A percentile compares a stretch with the other conserved stretches of the same genome.
Evolutionary conservation across 768 basidiomycete species (phyloP).

Genomic region (Rhizopogon roseolus): DNA sequence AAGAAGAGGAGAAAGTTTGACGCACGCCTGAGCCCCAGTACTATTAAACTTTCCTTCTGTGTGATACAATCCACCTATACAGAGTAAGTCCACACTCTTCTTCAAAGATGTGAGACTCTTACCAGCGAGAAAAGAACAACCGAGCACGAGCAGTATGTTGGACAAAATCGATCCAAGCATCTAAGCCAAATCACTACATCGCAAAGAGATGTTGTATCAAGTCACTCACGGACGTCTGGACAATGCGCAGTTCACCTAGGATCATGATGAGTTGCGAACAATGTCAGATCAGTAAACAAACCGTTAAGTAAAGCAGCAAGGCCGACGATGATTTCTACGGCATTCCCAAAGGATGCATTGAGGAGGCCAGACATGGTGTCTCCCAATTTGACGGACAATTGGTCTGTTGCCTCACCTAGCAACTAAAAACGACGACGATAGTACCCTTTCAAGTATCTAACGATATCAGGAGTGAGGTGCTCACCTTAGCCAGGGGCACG

Average conservation of each 20-base stretch:
- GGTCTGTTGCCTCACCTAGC: slow-evolving; percentile 79
- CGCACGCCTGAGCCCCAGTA: slow-evolving; percentile 85
- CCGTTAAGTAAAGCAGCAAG: slow-evolving; percentile 79
- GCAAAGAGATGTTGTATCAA: background rate
- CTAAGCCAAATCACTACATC: slow-evolving; percentile 28
- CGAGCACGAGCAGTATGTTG: slow-evolving; percentile 85
- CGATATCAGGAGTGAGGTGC: background rate
- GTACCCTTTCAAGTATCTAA: background rate
- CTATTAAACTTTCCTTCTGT: slow-evolving; percentile 70
- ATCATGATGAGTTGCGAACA: slow-evolving; percentile 4
- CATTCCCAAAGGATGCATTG: slow-evolving; percentile 82
- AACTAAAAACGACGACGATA: slow-evolving; percentile 34
- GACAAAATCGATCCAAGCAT: slow-evolving; percentile 91
- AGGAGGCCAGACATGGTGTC: slow-evolving; percentile 83
- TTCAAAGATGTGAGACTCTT: slow-evolving; percentile 3
- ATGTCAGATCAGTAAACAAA: slow-evolving; percentile 18
- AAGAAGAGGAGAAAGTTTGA: slow-evolving; percentile 8
- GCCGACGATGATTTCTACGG: slow-evolving; percentile 88
- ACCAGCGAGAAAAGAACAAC: slow-evolving; percentile 87
- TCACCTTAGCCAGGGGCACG: slow-evolving; percentile 81
- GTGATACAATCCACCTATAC: slow-evolving; percentile 57
- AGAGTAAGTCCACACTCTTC: background rate
- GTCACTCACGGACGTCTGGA: slow-evolving; percentile 76
- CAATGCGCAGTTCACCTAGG: slow-evolving; percentile 76
- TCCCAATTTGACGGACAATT: slow-evolving; percentile 72